Percentiles rank a stretch among this genome's conserved stretches.
phyloP scores from a whole-genome alignment of 2,329 filamentous ascomycete genomes.

The Spiromastix sp. region DNA sequence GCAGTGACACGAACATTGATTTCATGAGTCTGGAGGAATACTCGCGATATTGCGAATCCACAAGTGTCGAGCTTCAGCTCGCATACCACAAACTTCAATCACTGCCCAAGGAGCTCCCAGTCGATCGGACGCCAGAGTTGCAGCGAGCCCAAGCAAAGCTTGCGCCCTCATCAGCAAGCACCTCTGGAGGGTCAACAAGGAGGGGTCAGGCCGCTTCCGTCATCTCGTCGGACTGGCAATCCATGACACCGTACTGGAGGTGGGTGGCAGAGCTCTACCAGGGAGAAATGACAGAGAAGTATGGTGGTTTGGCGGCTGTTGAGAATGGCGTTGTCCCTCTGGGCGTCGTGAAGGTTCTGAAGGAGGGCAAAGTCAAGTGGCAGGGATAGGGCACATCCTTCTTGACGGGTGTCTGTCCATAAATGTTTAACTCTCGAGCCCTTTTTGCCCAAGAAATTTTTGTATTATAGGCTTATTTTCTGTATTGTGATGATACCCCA shows the following conservation, averaged over 20 bases:
- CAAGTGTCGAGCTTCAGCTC: conserved; percentile 17
- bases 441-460: too few relatives aligned
- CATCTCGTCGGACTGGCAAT: conserved; percentile 19
- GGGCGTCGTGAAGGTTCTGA: conserved; percentile 33
- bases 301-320: conserved; percentile 31
- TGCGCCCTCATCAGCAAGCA: conserved; percentile 3
- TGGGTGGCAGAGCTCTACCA: conserved; percentile 34
- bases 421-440: too few relatives aligned
- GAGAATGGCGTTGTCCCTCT: conserved; percentile 32
- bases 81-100: conserved; percentile 25
- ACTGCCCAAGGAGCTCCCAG: conserved; percentile 22
- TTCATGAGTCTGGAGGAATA: conserved; percentile 34
- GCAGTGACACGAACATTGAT: conserved; percentile 9
- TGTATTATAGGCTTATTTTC: not conserved
- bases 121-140: conserved; percentile 21
- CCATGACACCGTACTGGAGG: conserved; percentile 33
- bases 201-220: conserved; percentile 1
- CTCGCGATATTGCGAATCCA: conserved; percentile 24
- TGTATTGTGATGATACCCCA: not conserved
- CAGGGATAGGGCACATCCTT: conserved; percentile 26
- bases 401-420: not conserved
- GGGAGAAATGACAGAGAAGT: conserved; percentile 29
- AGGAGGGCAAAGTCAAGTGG: conserved; percentile 32
- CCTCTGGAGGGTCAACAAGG: too few relatives aligned
- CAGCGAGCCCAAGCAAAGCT: conserved; percentile 14